Percentiles rank a stretch among this genome's conserved stretches.
phyloP scores from a whole-genome alignment of 768 basidiomycete genomes.

The Aureoboletus auriporus region DNA sequence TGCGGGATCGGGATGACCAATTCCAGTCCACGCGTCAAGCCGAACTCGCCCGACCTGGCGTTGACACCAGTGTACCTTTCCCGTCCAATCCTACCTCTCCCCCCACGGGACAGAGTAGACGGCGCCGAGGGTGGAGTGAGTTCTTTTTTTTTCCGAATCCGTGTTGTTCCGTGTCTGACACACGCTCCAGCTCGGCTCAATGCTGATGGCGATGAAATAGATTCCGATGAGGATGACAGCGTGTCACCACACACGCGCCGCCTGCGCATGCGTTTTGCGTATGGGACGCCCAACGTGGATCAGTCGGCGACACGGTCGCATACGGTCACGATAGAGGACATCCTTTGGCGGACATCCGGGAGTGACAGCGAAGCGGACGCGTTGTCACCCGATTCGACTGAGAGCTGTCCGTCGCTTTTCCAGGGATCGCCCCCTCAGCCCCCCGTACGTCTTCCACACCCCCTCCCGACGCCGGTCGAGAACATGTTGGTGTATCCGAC shows the following conservation, averaged over 20 bases:
- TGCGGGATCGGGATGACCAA: slow-evolving; percentile 23
- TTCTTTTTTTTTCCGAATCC: neutral
- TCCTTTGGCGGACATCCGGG: slow-evolving; percentile 21
- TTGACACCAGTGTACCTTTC: slow-evolving; percentile 2
- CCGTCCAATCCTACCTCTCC: slow-evolving; percentile 11
- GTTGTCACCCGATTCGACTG: slow-evolving; percentile 18
- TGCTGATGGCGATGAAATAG: slow-evolving; percentile 60
- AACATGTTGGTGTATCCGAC: slow-evolving; percentile 40
- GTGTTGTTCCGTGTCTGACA: slow-evolving; percentile 5
- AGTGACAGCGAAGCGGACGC: slow-evolving; percentile 21
- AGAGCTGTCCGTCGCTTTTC: slow-evolving; percentile 12
- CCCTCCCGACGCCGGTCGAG: slow-evolving; percentile 54
- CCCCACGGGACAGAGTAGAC: slow-evolving; percentile 18
- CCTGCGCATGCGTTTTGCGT: slow-evolving; percentile 36
- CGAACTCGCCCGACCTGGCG: slow-evolving; percentile 3
- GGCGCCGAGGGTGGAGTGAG: slow-evolving; percentile 33
- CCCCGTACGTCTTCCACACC: slow-evolving; percentile 32
- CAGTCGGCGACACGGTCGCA: slow-evolving; percentile 30
- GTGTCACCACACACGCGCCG: slow-evolving; percentile 49
- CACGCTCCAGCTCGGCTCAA: slow-evolving; percentile 32
- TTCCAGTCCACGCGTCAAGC: slow-evolving; percentile 1
- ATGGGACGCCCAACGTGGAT: slow-evolving; percentile 13
- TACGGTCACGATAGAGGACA: slow-evolving; percentile 24
- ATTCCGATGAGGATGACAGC: slow-evolving; percentile 53
- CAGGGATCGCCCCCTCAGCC: slow-evolving; percentile 12